Base-by-base conservation (phyloP, 768 basidiomycete genomes). In the Suillus cothurnatus region DNA sequence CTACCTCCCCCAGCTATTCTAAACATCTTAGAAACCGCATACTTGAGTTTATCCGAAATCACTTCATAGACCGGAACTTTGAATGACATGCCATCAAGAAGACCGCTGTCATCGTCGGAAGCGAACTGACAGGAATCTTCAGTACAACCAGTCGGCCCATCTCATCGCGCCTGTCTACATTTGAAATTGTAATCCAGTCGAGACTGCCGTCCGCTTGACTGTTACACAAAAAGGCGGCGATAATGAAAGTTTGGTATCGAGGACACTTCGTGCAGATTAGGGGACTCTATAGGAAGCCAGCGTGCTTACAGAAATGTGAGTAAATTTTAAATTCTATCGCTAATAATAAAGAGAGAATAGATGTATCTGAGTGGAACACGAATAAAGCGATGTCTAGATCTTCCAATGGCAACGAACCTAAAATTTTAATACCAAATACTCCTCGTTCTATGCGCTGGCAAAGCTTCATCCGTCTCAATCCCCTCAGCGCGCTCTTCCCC, bases 401-500 rank as follows among this genome's bases (percentile, higher is more conserved):
- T 64, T 55, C 19, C n/a, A n/a, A 47, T 34, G 4, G 14, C 38
- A 36, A 63, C 26, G 11, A 12, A 47, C 11, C 23, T 39, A 52
- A 47, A 50, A 56, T 53, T 59, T 81, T 79, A 95, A 78, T 95
- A 95, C 93, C 93, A 95, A 34, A 91, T 90, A 68, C 92, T 91
- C 75, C 93, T 83, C 28, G 90, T 94, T 61, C 89, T 85, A 72
- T 95, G 93, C 36, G 86, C 85, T 21, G 93, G 92, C 8, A 88
- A 78, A 66, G 91, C 80, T 63, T 83, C 80, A 19, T 76, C 79
- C 12, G 83, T 86, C 64, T 85, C 76, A 15, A 91, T 80, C 0
- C 86, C 90, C 38, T 88, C 84, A 5, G 92, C 79, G 67, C 72
- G 79, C 56, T 88, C 88, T 50, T 85, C 77, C 3, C 88, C 89